Conservation (phyloP, 306 rosid genomes). For the Cyamopsis tetragonoloba region DNA sequence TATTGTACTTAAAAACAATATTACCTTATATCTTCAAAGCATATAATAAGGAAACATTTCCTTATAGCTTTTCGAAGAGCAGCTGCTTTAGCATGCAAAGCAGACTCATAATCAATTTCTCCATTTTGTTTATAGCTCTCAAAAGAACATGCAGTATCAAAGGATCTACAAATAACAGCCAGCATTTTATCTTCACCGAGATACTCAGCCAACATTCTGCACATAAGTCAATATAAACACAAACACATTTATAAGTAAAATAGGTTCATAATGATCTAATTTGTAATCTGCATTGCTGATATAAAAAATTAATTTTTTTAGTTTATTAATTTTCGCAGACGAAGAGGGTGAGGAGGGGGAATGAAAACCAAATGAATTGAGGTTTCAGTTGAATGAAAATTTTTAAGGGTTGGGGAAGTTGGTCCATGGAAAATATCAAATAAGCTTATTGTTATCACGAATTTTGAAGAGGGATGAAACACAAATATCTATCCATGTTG, state of each 20-base stretch:
- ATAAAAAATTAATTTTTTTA: background rate
- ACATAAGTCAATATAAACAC: background rate
- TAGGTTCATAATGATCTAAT: background rate
- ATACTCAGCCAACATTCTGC: conserved; percentile 61
- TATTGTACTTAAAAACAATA: too few species aligned
- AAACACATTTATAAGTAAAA: conserved; percentile 8
- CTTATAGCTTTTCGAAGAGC: conserved; percentile 30
- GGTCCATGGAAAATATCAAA: too few species aligned
- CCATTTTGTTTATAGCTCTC: conserved; percentile 39
- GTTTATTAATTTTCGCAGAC: too few species aligned
- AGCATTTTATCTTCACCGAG: conserved; percentile 61
- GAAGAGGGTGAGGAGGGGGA: too few species aligned
- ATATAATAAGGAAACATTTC: conserved; percentile 44
- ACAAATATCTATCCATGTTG: background rate
- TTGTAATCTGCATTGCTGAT: background rate
- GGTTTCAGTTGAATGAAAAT: background rate
- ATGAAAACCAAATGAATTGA: background rate
- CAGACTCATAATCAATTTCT: conserved; percentile 38
- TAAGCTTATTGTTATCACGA: background rate
- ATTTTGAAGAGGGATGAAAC: background rate
- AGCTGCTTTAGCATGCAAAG: conserved; percentile 40
- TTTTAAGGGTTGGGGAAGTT: too few species aligned
- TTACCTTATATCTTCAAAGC: conserved; percentile 58
- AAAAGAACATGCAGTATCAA: conserved; percentile 38
- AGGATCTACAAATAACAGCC: conserved; percentile 50